Base-by-base conservation (phyloP, 1,284 basidiomycete genomes). In the Ceratobasidium sp. region DNA sequence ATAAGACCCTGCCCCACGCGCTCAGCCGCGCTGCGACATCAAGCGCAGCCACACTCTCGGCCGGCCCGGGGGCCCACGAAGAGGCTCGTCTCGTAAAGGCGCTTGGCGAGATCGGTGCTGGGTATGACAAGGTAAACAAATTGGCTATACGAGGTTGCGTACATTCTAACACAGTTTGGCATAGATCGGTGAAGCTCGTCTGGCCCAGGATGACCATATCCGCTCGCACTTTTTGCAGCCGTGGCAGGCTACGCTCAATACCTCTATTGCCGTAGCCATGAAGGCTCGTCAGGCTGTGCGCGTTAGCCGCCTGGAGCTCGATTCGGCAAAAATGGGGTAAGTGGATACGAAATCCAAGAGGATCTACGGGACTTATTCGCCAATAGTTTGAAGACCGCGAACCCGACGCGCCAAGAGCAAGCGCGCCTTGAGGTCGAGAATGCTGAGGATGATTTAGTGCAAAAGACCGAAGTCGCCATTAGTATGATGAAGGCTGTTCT, bases 401-500 rank as follows among this genome's bases (percentile, higher is more conserved):
- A 84, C 76, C 89, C 93, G 0, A 85, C 90, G 17, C 93, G 88
- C 85, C 94, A 96, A 82, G 96, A 98, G 83, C 95, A 97, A 76
- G 93, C 94, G 7, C 88, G 93, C 65, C 81, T 84, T 43, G 93
- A 96, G 82, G 95, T 97, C 57, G 96, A 98, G 88, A 95, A 97
- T 80, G 95, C 95, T 6, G 96, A 98, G 83, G 96, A 97, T 82
- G 95, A 96, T 84, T 90, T 99, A 64, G 97, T 99, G 17, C 95
- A 96, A 83, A 96, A 95, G 87, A 99, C 97, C 29, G 97, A 99
- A 85, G 95, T 97, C 51, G 97, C 97, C 0, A 99, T 99, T 82
- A 95, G 94, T 15, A 89, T 98, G 77, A 99, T 99, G 97, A 98
- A 99, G 88, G 93, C 94, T 54, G 97, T 99, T 15, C 89, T 99